Evolutionary conservation across 176 grass and related monocot species (phyloP).

Genomic region (Rhynchospora tenuis): DNA sequence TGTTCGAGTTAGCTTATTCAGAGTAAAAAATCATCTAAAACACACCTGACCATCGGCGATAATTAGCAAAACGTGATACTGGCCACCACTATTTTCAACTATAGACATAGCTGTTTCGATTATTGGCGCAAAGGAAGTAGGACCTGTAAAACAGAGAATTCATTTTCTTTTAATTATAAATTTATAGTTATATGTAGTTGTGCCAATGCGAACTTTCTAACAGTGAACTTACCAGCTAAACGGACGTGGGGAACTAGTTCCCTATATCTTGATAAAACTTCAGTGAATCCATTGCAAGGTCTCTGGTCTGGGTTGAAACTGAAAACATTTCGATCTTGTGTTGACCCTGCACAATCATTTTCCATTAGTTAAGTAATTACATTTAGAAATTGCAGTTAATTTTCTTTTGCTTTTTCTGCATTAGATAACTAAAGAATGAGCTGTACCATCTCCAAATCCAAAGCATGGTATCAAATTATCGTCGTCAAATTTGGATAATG

Average conservation of each 20-base stretch:
- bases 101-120: conserved; percentile 34
- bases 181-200: too few relatives aligned
- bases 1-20: neutral
- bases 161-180: neutral
- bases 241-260: conserved; percentile 9
- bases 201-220: neutral
- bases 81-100: conserved; percentile 14
- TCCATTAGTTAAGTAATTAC: neutral
- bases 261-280: conserved; percentile 16
- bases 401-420: too few relatives aligned
- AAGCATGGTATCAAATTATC: conserved; percentile 22
- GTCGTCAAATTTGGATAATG: conserved; percentile 12
- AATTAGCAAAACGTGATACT: conserved; percentile 36
- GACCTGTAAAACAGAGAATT: neutral
- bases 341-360: neutral
- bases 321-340: conserved; percentile 7
- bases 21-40: neutral
- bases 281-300: conserved; percentile 13
- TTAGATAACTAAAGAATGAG: neutral
- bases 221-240: neutral
- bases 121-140: conserved; percentile 35
- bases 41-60: conserved; percentile 22
- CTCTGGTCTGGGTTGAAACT: conserved; percentile 13
- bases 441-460: conserved; percentile 23
- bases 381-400: too few relatives aligned